phyloP scores from a whole-genome alignment of 768 basidiomycete genomes.

The Lactarius evosmus region DNA sequence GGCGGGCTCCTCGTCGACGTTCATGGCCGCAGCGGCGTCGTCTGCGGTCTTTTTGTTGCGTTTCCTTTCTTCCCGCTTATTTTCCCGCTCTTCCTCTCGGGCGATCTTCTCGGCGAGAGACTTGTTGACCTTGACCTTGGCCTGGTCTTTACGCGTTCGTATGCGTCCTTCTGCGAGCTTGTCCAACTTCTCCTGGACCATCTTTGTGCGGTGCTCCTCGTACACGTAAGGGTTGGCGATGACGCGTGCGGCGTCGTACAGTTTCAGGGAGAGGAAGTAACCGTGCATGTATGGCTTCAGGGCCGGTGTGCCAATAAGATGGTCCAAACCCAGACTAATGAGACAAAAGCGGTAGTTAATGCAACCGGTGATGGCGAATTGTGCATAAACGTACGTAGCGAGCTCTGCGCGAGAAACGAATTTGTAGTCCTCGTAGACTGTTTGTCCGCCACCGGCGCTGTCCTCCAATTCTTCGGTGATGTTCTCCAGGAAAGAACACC shows the following conservation, averaged over 20 bases:
- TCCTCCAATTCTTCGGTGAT: slow-evolving; percentile 99
- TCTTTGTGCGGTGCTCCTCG: slow-evolving; percentile 86
- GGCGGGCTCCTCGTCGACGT: slow-evolving; percentile 35
- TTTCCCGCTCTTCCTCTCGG: slow-evolving; percentile 59
- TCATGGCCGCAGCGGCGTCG: slow-evolving; percentile 40
- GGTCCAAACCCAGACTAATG: slow-evolving; percentile 83
- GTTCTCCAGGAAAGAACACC: slow-evolving; percentile 97
- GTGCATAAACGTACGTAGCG: slow-evolving; percentile 55
- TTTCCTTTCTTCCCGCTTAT: slow-evolving; percentile 53
- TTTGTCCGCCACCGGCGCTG: slow-evolving; percentile 56
- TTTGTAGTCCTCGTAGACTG: slow-evolving; percentile 95
- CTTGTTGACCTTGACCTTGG: slow-evolving; percentile 76
- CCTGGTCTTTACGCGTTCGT: slow-evolving; percentile 66
- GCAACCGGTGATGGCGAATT: slow-evolving; percentile 1
- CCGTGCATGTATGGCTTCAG: slow-evolving; percentile 99
- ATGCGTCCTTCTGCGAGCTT: slow-evolving; percentile 93
- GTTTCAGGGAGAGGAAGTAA: slow-evolving; percentile 93
- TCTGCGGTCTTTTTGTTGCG: slow-evolving; percentile 39
- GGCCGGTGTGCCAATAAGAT: slow-evolving; percentile 89
- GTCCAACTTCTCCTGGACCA: slow-evolving; percentile 86
- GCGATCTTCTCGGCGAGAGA: slow-evolving; percentile 82
- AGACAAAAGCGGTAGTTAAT: slow-evolving; percentile 7
- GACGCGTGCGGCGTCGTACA: slow-evolving; percentile 93
- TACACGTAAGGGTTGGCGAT: slow-evolving; percentile 97
- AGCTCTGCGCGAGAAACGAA: slow-evolving; percentile 89